phyloP scores from a whole-genome alignment of 176 grass and related monocot genomes.

The Lolium multiflorum region DNA sequence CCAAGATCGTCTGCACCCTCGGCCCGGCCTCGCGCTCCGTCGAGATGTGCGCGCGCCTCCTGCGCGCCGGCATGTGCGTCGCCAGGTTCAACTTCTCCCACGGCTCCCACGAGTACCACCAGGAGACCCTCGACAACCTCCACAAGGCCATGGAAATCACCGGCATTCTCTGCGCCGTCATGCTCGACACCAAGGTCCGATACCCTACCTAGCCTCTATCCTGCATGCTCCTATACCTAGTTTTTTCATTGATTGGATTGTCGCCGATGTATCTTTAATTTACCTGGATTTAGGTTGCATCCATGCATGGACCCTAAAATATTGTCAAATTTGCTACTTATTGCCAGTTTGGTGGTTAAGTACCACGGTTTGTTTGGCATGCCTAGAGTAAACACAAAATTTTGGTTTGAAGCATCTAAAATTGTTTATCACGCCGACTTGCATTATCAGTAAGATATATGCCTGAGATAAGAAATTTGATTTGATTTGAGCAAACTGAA shows the following conservation, averaged over 20 bases:
- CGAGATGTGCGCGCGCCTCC: conserved; percentile 76
- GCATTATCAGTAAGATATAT: neutral
- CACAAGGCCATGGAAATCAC: conserved; percentile 73
- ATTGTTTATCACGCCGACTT: neutral
- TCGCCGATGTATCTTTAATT: conserved; percentile 21
- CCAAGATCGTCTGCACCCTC: conserved; percentile 91
- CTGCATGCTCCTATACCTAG: neutral
- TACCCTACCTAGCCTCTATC: neutral
- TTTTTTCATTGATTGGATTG: conserved; percentile 1
- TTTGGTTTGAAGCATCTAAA: neutral
- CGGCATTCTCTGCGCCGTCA: conserved; percentile 83
- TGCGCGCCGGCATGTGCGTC: conserved; percentile 87
- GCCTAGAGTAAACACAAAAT: neutral
- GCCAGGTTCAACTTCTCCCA: conserved; percentile 97
- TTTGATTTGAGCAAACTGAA: neutral
- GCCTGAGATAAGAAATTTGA: neutral
- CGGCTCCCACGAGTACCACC: conserved; percentile 84
- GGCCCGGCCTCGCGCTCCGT: conserved; percentile 89
- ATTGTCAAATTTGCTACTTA: neutral
- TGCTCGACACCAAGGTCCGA: conserved; percentile 89
- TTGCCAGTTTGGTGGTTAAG: neutral
- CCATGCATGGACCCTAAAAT: neutral
- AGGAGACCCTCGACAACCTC: conserved; percentile 90
- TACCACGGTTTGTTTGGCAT: neutral
- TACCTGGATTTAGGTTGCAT: neutral